Percentiles rank a stretch among this genome's conserved stretches.
These are phyloP conservation scores for Lactifluus echinatus DNA, from an alignment of 768 basidiomycete species.

Conservation along the genomic window DNA sequence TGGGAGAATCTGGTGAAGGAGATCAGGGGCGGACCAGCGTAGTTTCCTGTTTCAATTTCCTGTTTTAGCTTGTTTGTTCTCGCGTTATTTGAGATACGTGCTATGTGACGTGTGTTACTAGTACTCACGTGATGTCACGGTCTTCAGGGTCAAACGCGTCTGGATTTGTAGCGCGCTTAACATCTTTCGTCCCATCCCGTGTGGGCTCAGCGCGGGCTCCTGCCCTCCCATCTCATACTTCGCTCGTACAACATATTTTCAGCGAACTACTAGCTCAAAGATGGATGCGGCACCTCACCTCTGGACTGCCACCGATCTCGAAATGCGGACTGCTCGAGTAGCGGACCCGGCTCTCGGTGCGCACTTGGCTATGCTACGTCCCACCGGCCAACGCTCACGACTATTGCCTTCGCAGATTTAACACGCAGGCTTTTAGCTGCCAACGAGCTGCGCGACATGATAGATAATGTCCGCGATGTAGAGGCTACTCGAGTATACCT, in stretches of 20 bases:
- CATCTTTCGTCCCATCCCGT: background rate
- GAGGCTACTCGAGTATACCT: conserved; percentile 64
- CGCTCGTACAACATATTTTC: background rate
- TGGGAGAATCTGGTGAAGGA: conserved; percentile 22
- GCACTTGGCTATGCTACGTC: conserved; percentile 17
- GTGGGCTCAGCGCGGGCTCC: conserved; percentile 3
- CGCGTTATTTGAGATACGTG: background rate
- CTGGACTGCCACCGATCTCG: conserved; percentile 49
- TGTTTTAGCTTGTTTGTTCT: background rate
- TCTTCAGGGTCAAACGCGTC: conserved; percentile 13
- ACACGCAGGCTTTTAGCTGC: conserved; percentile 63
- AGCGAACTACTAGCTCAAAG: background rate
- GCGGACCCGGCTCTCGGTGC: conserved; percentile 68
- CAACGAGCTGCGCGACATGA: conserved; percentile 69
- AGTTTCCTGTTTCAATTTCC: too few species aligned
- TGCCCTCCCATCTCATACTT: background rate
- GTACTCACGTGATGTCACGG: conserved; percentile 9
- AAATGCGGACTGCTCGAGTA: conserved; percentile 61
- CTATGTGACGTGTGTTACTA: background rate
- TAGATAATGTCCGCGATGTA: conserved; percentile 69
- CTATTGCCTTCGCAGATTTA: conserved; percentile 40
- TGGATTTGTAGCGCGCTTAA: background rate
- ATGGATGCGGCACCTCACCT: conserved; percentile 41
- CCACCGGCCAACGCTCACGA: background rate
- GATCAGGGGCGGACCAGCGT: conserved; percentile 19